These are phyloP conservation scores for Eleusine indica DNA, from an alignment of 176 grass and related monocot species.

Conservation along the genomic window DNA sequence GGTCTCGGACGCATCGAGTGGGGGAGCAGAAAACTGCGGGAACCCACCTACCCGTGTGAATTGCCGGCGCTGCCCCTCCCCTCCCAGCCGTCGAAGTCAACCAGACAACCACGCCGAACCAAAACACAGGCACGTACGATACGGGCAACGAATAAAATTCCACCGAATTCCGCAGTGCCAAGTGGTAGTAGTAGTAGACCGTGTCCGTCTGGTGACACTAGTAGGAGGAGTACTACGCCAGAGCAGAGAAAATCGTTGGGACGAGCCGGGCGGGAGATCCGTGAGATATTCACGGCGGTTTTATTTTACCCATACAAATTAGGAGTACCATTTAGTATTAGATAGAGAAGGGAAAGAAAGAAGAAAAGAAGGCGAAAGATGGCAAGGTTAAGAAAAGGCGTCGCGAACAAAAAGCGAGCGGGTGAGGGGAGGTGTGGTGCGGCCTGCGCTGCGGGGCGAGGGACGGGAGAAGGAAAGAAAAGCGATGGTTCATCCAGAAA, in stretches of 20 bases:
- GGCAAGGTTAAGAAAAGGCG: constrained; percentile 28
- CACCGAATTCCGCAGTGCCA: neutral
- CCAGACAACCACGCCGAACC: neutral
- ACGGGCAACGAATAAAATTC: constrained; percentile 1
- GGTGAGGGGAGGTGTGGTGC: neutral
- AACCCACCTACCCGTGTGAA: constrained; percentile 22
- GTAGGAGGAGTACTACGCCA: too few species aligned
- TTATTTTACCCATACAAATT: neutral
- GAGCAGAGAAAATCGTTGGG: too few species aligned
- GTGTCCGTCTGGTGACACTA: neutral
- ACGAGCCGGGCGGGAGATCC: constrained; percentile 2
- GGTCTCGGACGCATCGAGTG: neutral
- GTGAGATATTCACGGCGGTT: constrained; percentile 3
- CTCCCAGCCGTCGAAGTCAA: constrained; percentile 23
- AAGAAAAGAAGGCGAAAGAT: neutral
- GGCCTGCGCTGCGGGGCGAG: neutral
- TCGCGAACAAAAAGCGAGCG: constrained; percentile 31
- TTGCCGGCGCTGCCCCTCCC: constrained; percentile 9
- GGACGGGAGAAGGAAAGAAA: neutral
- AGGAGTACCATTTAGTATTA: too few species aligned
- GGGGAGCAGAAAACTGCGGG: neutral
- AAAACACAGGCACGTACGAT: neutral
- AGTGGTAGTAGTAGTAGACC: neutral
- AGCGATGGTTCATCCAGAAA: constrained; percentile 48
- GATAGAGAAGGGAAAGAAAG: too few species aligned